These are phyloP conservation scores for Marchantia paleacea DNA, from an alignment of 225 moss, liverwort and hornwort genomes.

Conservation along the genomic window DNA sequence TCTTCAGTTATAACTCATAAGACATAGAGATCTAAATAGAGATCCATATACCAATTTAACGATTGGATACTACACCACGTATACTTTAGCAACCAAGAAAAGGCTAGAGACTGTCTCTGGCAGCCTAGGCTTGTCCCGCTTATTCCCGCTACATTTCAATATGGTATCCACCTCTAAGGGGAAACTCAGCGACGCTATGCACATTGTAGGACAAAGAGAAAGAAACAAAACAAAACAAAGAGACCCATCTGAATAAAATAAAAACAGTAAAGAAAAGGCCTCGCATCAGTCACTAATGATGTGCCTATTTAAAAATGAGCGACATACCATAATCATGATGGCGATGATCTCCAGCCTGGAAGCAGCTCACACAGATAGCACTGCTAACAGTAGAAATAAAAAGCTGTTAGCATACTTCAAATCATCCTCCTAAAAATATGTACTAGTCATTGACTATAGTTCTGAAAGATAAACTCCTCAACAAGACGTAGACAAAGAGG, in stretches of 20 bases:
- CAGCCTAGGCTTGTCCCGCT: neutral
- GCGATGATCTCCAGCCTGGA: conserved; percentile 70
- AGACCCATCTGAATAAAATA: neutral
- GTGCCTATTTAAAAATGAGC: too few relatives aligned
- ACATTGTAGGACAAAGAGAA: neutral
- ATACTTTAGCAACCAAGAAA: neutral
- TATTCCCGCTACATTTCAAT: neutral
- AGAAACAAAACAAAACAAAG: neutral
- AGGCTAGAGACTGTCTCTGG: neutral
- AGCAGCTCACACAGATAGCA: conserved; percentile 93
- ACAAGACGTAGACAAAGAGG: neutral
- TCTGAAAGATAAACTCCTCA: neutral
- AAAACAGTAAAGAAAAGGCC: neutral
- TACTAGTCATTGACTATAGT: too few relatives aligned
- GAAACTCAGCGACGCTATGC: neutral
- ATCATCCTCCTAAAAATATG: neutral
- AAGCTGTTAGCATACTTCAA: conserved; percentile 8
- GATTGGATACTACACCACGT: too few relatives aligned
- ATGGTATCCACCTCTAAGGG: neutral
- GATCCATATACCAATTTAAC: too few relatives aligned
- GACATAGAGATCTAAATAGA: too few relatives aligned
- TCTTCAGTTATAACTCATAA: too few relatives aligned
- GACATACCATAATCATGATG: conserved; percentile 78
- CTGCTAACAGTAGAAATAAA: conserved; percentile 50
- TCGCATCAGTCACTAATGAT: neutral